A percentile compares a stretch with the other conserved stretches of the same genome.
phyloP scores from a whole-genome alignment of 1,284 basidiomycete species.

The Ganoderma meredithae region DNA sequence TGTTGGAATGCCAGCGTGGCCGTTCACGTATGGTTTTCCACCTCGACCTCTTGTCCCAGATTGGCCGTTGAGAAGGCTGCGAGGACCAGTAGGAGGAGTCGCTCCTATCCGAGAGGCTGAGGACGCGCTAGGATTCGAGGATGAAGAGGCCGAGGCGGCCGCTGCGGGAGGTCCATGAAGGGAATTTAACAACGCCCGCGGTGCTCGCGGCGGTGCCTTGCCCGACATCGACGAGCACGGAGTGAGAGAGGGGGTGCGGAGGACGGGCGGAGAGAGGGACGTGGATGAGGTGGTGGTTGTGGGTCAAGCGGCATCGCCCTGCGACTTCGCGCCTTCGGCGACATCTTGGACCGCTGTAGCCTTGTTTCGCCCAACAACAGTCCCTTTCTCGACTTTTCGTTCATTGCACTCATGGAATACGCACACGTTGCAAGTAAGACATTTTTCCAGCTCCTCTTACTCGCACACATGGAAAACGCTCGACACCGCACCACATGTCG shows the following conservation, averaged over 20 bases:
- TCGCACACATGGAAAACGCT: conserved; percentile 13
- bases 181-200: conserved; percentile 66
- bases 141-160: conserved; percentile 32
- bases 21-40: conserved; percentile 42
- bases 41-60: conserved; percentile 31
- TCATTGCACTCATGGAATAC: conserved; percentile 29
- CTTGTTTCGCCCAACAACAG: conserved; percentile 23
- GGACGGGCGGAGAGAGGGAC: conserved; percentile 20
- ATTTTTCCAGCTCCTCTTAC: conserved; percentile 23
- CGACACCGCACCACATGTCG: conserved; percentile 15
- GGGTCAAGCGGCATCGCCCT: conserved; percentile 37
- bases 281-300: conserved; percentile 36
- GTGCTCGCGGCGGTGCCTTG: conserved; percentile 76
- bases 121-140: conserved; percentile 39
- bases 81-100: conserved; percentile 64
- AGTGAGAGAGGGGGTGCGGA: conserved; percentile 26
- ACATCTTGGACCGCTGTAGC: conserved; percentile 32
- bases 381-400: conserved; percentile 17
- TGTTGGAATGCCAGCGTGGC: conserved; percentile 37
- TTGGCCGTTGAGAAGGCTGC: conserved; percentile 54
- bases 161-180: conserved; percentile 41
- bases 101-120: conserved; percentile 52
- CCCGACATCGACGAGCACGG: conserved; percentile 61
- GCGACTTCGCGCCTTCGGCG: conserved; percentile 33
- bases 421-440: conserved; percentile 19